Evolutionary conservation across 805 yeast species (phyloP), one percentile per base, ranked within the genome.

Genomic region (Lipomyces sp.): DNA sequence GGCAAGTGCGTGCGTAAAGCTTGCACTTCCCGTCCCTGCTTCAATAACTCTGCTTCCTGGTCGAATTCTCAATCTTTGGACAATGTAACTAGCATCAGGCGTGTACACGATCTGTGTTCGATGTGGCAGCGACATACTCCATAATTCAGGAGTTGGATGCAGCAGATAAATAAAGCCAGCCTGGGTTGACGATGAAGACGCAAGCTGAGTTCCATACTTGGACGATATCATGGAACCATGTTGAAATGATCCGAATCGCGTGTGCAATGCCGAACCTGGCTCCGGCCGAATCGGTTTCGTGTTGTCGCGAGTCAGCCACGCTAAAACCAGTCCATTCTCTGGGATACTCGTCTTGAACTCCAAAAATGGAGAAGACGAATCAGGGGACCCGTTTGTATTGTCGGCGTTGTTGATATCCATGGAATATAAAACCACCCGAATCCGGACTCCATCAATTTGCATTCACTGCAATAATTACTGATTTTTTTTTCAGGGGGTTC

Each of bases 1-100:
- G 1, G 96, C 89, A 76, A 95, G 86, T 0, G 97, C 88, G 78
- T 95, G 99, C 2, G 97, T 90, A 75, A 95, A 91, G 0, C 97
- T 92, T 0, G 96, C 99, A 5, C 97, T 90, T 0, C 99, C 99
- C 0, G 99, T 95, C 48, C 99, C 99, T 0, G 98, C 97, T 79
- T 95, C 99, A 57, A 95, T 88, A 11, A 95, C 96, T 65, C 86
- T 80, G 0, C 92, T 84, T 0, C 94, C 93, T 13, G 90, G 86
- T 24, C 85, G 81, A 63, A 95, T 87, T 56, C 86, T 84, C 69
- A 95, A 80, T 73, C 97, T 80, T 76, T 94, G 97, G 69, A 90
- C 85, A 63, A 95, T 92, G 74, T 91, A 95, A 35, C 96, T 86
- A 1, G 97, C 90, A 77, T 95, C 99, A 8, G 97, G 97, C 0